phyloP scores from a whole-genome alignment of 2,329 filamentous ascomycete species.

The Rasamsonia emersonii region DNA sequence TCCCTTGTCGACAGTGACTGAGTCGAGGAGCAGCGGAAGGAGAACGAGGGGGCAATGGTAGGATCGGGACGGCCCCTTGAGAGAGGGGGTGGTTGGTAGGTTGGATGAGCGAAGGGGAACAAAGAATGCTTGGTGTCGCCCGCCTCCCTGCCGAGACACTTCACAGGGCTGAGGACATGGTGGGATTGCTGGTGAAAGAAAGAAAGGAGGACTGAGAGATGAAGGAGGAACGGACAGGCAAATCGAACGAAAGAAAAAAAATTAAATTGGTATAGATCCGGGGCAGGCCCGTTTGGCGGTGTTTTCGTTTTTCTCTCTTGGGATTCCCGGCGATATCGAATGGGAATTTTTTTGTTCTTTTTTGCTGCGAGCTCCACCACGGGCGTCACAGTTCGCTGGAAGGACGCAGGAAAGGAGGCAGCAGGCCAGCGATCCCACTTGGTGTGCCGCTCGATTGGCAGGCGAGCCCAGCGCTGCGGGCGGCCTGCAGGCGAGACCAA shows the following conservation, averaged over 20 bases:
- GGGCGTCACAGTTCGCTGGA: neutral
- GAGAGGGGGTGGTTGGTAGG: too few relatives aligned
- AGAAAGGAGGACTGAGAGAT: neutral
- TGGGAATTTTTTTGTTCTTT: conserved; percentile 4
- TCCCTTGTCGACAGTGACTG: neutral
- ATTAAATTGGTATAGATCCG: neutral
- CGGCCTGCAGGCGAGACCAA: too few relatives aligned
- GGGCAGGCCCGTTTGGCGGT: too few relatives aligned
- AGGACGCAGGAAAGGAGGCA: neutral
- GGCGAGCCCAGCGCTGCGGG: too few relatives aligned
- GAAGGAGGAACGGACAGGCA: conserved; percentile 4
- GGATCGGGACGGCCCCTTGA: too few relatives aligned
- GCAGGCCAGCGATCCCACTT: neutral
- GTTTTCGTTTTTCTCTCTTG: conserved; percentile 10
- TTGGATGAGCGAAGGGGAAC: too few relatives aligned
- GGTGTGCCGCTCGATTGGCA: too few relatives aligned
- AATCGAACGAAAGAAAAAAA: neutral
- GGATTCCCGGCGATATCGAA: neutral
- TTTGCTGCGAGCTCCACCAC: conserved; percentile 1
- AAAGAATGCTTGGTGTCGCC: too few relatives aligned
- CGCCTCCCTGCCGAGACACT: too few relatives aligned
- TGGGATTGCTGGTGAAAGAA: conserved; percentile 5
- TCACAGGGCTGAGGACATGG: too few relatives aligned
- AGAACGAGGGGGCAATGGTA: too few relatives aligned
- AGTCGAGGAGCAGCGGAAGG: conserved; percentile 2